These are phyloP conservation scores for Arabidopsis hybrid DNA, from an alignment of 441 rosid genomes.

Conservation along the genomic window DNA sequence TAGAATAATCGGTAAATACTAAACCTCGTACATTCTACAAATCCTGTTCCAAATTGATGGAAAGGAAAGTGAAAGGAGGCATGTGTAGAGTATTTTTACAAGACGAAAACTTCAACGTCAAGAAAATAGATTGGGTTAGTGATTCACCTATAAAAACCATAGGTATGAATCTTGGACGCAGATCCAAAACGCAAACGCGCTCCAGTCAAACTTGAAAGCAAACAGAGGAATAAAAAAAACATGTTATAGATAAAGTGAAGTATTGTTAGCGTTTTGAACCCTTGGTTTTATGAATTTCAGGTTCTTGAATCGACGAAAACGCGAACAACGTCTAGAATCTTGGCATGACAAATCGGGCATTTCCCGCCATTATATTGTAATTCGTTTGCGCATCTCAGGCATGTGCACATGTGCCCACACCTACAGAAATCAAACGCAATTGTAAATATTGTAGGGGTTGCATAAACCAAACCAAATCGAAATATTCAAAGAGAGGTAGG, in stretches of 20 bases:
- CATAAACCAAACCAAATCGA: background rate
- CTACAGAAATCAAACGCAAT: constrained; percentile 21
- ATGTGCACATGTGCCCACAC: constrained; percentile 95
- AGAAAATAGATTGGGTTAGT: constrained; percentile 26
- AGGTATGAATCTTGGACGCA: constrained; percentile 23
- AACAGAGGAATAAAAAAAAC: background rate
- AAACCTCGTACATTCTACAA: constrained; percentile 31
- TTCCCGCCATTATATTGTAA: constrained; percentile 72
- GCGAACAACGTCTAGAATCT: constrained; percentile 77
- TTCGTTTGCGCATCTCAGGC: constrained; percentile 77
- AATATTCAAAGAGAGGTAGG: background rate
- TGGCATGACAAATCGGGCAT: constrained; percentile 84
- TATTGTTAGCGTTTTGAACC: constrained; percentile 21
- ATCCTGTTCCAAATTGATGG: constrained; percentile 25
- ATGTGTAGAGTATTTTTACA: constrained; percentile 21
- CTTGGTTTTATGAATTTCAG: background rate
- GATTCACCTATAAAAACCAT: constrained; percentile 16
- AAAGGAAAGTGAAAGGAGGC: constrained; percentile 30
- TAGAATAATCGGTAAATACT: constrained; percentile 9
- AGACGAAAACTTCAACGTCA: constrained; percentile 29
- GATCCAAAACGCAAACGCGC: constrained; percentile 33
- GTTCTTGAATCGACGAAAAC: constrained; percentile 55
- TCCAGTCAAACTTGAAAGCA: constrained; percentile 10
- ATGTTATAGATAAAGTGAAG: background rate
- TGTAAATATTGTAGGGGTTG: background rate